Evolutionary conservation across 192 early-diverging fungal species (phyloP), one percentile per base, ranked within the genome.

Genomic region (Entomortierella beljakovae): DNA sequence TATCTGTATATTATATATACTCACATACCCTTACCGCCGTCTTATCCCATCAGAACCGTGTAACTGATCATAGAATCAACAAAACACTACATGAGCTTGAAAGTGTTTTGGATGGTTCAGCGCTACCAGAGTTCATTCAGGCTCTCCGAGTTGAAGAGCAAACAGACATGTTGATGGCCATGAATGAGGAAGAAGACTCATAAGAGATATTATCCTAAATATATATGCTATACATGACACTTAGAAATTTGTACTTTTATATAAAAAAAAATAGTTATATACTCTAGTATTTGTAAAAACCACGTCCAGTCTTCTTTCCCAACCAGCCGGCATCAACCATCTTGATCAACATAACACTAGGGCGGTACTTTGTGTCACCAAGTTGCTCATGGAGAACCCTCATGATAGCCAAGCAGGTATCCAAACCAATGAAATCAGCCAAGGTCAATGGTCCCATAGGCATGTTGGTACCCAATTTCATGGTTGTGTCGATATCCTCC

Each of bases 401-500:
- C 96, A 99, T 97, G 68, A 99, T 99, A 11, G 98, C 92, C 66
- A 99, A 82, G 82, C 98, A 99, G 0, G 98, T 99, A 76, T 99
- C 98, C 49, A 99, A 82, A 42, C 98, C 98, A 81, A 99, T 99
- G 80, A 98, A 97, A 81, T 99, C 98, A 20, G 96, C 98, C 55
- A 99, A 88, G 2, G 93, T 94, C 57, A 99, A 88, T 23, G 98
- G 98, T 29, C 98, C 98, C 97, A 99, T 99, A 7, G 97, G 97
- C 70, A 90, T 91, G 82, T 99, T 99, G 28, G 94, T 94, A 48
- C 98, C 98, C 22, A 99, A 84, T 81, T 95, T 96, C 98, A 99
- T 99, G 52, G 98, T 99, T 7, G 92, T 94, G 74, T 99, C 98
- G 81, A 99, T 99, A 79, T 99, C 94, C 75, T 99, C 96, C 57